Evolutionary conservation across 495 filamentous ascomycete genomes (phyloP), one percentile per base, ranked within the genome.

Genomic region (Cetradonia linearis): DNA sequence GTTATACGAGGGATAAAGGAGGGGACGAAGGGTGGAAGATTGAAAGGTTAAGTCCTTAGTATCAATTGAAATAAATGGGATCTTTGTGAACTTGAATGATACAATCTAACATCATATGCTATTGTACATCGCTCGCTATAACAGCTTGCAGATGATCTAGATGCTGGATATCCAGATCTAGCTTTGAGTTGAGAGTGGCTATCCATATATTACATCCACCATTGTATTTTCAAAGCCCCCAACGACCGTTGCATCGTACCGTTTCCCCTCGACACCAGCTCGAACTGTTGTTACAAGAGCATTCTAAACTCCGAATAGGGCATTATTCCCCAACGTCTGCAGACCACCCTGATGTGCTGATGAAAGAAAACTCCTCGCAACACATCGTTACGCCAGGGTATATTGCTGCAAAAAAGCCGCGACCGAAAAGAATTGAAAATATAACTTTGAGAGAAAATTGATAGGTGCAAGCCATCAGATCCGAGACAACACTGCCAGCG

Each of bases 1-100:
- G 47, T 27, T 98, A 97, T 76, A 78, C 80, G 27, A 83, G 80
- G 66, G 76, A 77, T 46, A 76, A 75, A 55, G 70, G 53, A 13
- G 65, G 50, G 40, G 67, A 66, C 50, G 65, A 69, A 20, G 68
- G 66, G 38, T 65, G 64, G 65, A 61, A 38, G 49, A 66, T 66
- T 53, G 64, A 68, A 70, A 68, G 33, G 70, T 69, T 59, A 69
- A 69, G 28, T 74, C 72, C 66, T 86, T 82, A 76, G 77, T 70
- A 56, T 4, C 1, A 13, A 13, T 36, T 25, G 27, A 14, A n/a
- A 8, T 5, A 23, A 20, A 23, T 46, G 42, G n/a, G 23, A 46
- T 23, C 16, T 27, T 30, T 9, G n/a, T 28, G 50, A 33, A 47
- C 2, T 14, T 30, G 1, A 30, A 36, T 38, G 18, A 27, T n/a